Evolutionary conservation across 2,329 filamentous ascomycete genomes (phyloP).

Genomic region (Emergomyces pasteurianus): DNA sequence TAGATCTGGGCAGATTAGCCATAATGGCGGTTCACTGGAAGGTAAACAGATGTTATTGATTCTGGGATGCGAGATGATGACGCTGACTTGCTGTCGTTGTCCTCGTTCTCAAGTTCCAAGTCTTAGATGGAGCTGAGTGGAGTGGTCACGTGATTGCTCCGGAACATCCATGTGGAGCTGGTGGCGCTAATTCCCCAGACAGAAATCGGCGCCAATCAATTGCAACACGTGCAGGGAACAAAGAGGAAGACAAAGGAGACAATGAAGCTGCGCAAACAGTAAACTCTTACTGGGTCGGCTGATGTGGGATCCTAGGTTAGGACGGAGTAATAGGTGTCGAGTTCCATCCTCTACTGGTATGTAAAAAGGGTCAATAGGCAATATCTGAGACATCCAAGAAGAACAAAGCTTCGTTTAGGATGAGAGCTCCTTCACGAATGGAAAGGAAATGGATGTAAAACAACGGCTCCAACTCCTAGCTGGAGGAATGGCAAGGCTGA

Average conservation of each 20-base stretch:
- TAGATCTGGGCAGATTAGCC: conserved; percentile 12
- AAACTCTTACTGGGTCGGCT: background rate
- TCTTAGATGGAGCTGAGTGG: conserved; percentile 5
- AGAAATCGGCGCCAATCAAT: background rate
- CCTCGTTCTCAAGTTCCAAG: conserved; percentile 7
- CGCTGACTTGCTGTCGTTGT: conserved; percentile 5
- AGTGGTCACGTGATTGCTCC: conserved; percentile 26
- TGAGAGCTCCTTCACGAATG: background rate
- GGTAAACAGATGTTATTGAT: conserved; percentile 5
- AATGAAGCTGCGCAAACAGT: background rate
- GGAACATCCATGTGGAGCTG: conserved; percentile 16
- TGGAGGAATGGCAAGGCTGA: background rate
- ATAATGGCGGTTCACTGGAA: conserved; percentile 10
- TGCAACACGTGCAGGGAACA: background rate
- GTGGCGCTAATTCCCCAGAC: conserved; percentile 27
- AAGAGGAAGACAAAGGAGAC: too few relatives aligned
- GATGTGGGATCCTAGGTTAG: background rate
- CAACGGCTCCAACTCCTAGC: background rate
- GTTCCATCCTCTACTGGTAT: background rate
- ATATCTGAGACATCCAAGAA: background rate
- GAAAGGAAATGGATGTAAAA: background rate
- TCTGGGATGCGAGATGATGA: conserved; percentile 7
- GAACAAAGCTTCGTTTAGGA: background rate
- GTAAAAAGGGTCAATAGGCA: background rate
- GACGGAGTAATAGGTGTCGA: background rate